These are phyloP conservation scores for Komagataella pseudopastoris DNA, from an alignment of 805 yeast species.

Conservation along the genomic window DNA sequence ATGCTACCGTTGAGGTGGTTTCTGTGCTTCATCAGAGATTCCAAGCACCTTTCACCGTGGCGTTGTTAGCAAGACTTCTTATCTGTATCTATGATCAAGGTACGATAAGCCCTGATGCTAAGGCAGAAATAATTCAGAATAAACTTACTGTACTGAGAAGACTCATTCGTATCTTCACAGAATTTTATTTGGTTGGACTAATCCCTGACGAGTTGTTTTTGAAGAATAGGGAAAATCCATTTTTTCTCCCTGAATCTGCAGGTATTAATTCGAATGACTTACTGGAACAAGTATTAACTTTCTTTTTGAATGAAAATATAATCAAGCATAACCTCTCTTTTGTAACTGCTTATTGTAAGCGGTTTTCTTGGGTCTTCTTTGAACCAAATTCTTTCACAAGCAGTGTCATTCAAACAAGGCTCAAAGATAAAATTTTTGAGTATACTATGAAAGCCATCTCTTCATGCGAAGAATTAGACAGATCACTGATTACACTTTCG, in stretches of 20 bases:
- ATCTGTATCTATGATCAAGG: conserved; percentile 17
- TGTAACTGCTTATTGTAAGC: conserved; percentile 35
- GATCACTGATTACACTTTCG: conserved; percentile 20
- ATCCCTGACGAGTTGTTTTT: conserved; percentile 31
- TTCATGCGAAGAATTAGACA: conserved; percentile 20
- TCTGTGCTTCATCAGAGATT: conserved; percentile 74
- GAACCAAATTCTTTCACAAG: conserved; percentile 15
- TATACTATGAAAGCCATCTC: conserved; percentile 29
- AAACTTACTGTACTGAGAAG: conserved; percentile 28
- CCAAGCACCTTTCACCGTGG: conserved; percentile 33
- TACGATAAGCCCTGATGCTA: background rate
- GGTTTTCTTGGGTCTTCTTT: conserved; percentile 24
- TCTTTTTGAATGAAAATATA: conserved; percentile 16
- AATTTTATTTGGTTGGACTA: conserved; percentile 44
- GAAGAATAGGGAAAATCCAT: conserved; percentile 27
- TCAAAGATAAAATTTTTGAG: conserved; percentile 24
- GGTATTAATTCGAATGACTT: conserved; percentile 17
- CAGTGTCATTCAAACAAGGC: conserved; percentile 12
- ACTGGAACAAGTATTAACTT: conserved; percentile 25
- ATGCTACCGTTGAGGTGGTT: conserved; percentile 51
- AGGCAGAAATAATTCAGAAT: conserved; percentile 5
- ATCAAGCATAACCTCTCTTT: conserved; percentile 14
- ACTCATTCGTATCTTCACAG: conserved; percentile 38
- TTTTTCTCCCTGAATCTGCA: conserved; percentile 21
- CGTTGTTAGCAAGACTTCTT: conserved; percentile 26